Base-by-base conservation (phyloP, 805 yeast species). In the Yamadazyma laniorum region DNA sequence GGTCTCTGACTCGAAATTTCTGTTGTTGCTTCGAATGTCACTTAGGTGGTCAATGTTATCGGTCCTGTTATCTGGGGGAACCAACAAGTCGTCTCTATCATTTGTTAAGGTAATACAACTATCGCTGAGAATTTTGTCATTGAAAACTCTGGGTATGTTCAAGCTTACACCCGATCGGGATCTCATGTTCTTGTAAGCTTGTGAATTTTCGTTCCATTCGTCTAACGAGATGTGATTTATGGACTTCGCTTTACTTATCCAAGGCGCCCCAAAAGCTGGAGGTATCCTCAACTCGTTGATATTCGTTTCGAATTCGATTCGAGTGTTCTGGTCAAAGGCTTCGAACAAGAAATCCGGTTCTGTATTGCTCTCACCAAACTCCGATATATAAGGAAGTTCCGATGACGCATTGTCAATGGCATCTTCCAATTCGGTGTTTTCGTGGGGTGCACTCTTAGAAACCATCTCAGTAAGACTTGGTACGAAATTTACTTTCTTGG, bases 11-110 rank as follows among this genome's bases (percentile, higher is more conserved):
- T 35, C 39, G 23, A 29, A 29, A 21, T 34, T 35, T 8, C 29
- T 19, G 25, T 16, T 18, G n/a, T 26, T 25, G 14, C 35, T 41
- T 39, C 45, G 43, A 18, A 59, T 30, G 29, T 61, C 66, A 34
- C 63, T 56, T 21, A 59, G 37, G 25, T 52, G 44, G 34, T 61
- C 65, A 18, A 64, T 51, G 37, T 60, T 42, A 21, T 58, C 63
- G 13, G 23, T 34, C 13, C 44, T 35, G 17, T 23, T 25, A 19
- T 36, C 48, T n/a, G 44, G 25, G 6, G 42, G 40, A 15, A 43
- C 40, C 19, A 41, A 28, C 3, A 42, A 28, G 21, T 32, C 33
- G 8, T 37, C 33, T 7, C 26, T 17, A 22, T 35, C 39, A 22
- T 32, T 41, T 16, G 32, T 44, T 18, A 39, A 36, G 12, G 34